A percentile compares a stretch with the other conserved stretches of the same genome.
phyloP scores from a whole-genome alignment of 2,329 filamentous ascomycete genomes.

The Lachnellula cervina region DNA sequence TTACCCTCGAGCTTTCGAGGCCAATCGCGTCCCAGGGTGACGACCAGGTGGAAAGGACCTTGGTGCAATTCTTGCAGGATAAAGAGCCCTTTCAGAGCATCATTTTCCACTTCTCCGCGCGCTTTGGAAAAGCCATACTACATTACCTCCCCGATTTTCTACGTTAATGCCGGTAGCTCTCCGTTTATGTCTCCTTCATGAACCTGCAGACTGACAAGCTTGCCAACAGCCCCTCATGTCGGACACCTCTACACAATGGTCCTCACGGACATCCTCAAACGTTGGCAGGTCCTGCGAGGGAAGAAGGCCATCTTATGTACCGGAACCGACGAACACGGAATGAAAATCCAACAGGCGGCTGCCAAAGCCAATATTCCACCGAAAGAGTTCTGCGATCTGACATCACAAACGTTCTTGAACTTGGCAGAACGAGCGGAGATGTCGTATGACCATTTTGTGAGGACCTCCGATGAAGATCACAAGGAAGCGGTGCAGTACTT shows the following conservation, averaged over 20 bases:
- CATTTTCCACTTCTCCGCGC: constrained; percentile 17
- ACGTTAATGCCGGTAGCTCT: constrained; percentile 81
- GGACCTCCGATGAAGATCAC: constrained; percentile 82
- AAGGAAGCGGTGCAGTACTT: constrained; percentile 81
- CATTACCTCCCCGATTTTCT: constrained; percentile 95
- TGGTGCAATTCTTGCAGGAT: constrained; percentile 25
- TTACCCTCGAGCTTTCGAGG: constrained; percentile 15
- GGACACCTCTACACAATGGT: constrained; percentile 94
- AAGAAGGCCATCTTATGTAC: constrained; percentile 71
- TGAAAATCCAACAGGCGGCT: constrained; percentile 93
- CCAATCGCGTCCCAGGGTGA: constrained; percentile 9
- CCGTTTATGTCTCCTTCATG: not conserved
- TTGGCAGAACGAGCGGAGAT: constrained; percentile 68
- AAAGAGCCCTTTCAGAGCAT: constrained; percentile 1
- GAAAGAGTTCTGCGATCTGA: constrained; percentile 83
- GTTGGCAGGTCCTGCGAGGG: constrained; percentile 79
- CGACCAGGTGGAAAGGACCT: constrained; percentile 5
- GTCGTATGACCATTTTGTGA: constrained; percentile 80
- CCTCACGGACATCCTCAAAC: constrained; percentile 83
- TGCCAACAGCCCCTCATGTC: constrained; percentile 71
- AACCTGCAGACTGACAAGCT: not conserved
- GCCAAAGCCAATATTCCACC: constrained; percentile 63
- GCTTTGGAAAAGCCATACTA: constrained; percentile 75
- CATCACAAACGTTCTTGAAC: constrained; percentile 71
- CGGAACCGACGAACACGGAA: constrained; percentile 94